Conservation (phyloP, 352 stramenopile species). For the Phytopythium mirpurense region DNA sequence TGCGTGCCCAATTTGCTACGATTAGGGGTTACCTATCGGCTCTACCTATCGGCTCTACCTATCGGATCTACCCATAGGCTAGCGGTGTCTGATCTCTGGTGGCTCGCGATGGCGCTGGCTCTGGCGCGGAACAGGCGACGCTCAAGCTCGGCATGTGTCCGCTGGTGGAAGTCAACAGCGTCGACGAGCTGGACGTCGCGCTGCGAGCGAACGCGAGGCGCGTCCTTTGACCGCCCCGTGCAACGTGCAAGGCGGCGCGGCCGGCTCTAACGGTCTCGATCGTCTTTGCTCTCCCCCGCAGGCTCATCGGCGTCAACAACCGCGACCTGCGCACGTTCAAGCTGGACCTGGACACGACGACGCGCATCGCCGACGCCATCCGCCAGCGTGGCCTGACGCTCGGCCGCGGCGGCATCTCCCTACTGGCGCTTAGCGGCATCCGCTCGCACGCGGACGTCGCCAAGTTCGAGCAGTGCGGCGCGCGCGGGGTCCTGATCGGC, state of each 20-base stretch:
- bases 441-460: constrained; percentile 90
- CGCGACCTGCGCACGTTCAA: constrained; percentile 98
- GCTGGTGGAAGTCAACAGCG: constrained; percentile 97
- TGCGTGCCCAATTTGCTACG: too few relatives aligned
- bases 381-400: constrained; percentile 61
- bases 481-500: constrained; percentile 91
- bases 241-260: too few relatives aligned
- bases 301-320: constrained; percentile 98
- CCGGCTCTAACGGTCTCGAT: neutral
- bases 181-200: constrained; percentile 93
- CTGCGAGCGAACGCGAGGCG: constrained; percentile 83
- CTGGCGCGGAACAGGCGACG: constrained; percentile 43
- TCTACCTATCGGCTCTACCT: too few relatives aligned
- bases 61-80: too few relatives aligned
- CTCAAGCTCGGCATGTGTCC: constrained; percentile 93
- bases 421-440: constrained; percentile 97
- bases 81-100: too few relatives aligned
- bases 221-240: neutral
- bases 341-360: constrained; percentile 95
- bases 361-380: constrained; percentile 86
- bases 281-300: constrained; percentile 5
- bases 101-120: neutral
- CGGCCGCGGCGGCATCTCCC: constrained; percentile 64
- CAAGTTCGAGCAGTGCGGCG: constrained; percentile 88
- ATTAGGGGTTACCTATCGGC: too few relatives aligned